Evolutionary conservation across 2,329 filamentous ascomycete genomes (phyloP), one percentile per base, ranked within the genome.

Genomic region (Corinectria fuckeliana): DNA sequence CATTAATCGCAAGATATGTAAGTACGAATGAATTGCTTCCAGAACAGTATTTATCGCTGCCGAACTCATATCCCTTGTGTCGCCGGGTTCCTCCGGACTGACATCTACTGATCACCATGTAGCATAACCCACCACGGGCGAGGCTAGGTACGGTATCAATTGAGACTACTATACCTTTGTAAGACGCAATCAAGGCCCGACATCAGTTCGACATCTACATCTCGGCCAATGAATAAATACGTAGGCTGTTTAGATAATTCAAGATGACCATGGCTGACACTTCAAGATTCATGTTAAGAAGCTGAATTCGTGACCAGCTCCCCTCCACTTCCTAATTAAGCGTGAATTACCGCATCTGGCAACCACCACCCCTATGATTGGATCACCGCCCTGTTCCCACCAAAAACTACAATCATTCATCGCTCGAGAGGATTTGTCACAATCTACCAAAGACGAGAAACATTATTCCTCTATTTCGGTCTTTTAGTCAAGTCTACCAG

Each of bases 271-370:
- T n/a, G n/a, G n/a, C n/a, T n/a, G n/a, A n/a, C n/a, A n/a, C n/a
- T n/a, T 32, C 32, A 2, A 36, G 1, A 8, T 16, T 16, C n/a
- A n/a, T 10, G 3, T 36, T 1, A 36, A 16, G 32, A 36, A 36
- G 32, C n/a, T 18, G 32, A 9, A 18, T 36, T 36, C 4, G 7
- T 32, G 30, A 32, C n/a, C 30, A 16, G n/a, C 13, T 16, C 16
- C 32, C 32, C n/a, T 6, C 26, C 26, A 28, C 11, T 28, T 10
- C 11, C 26, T 28, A 28, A 10, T 2, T 10, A 18, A 28, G 6
- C n/a, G 28, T 26, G 42, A 28, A 41, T 48, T 55, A n/a, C 44
- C 52, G 28, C 16, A 55, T 55, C 9, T 20, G 26, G 52, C 16
- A 39, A 30, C 18, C 36, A 38, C 34, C 26, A 14, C 26, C 6